Evolutionary conservation across 78 protist species (phyloP).

Genomic region (slime mould (Dictyostelium discoideum)): DNA sequence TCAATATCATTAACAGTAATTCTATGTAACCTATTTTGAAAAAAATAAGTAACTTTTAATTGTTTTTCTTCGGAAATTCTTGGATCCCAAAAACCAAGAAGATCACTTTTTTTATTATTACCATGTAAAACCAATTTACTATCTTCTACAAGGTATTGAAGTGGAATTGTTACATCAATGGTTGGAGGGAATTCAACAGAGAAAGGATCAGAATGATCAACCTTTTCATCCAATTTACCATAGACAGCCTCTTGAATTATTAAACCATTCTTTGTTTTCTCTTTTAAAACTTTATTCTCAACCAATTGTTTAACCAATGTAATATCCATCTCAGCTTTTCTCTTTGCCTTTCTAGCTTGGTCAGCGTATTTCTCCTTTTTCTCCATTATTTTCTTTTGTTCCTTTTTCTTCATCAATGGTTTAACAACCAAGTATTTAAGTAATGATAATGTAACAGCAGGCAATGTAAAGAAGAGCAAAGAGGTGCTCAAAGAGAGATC

Average conservation of each 20-base stretch:
- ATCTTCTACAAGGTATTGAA: slow-evolving; percentile 61
- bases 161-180: slow-evolving; percentile 72
- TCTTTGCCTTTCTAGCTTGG: not conserved
- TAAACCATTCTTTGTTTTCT: slow-evolving; percentile 63
- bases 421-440: not conserved
- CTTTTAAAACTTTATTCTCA: slow-evolving; percentile 41
- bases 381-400: not conserved
- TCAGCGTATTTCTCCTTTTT: slow-evolving; percentile 37
- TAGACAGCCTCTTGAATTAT: slow-evolving; percentile 62
- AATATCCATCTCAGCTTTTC: slow-evolving; percentile 41
- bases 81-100: slow-evolving; percentile 80
- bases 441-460: slow-evolving; percentile 1
- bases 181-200: slow-evolving; percentile 9
- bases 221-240: slow-evolving; percentile 33
- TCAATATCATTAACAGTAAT: slow-evolving; percentile 43
- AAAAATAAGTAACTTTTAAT: slow-evolving; percentile 59
- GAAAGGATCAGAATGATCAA: not conserved
- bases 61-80: slow-evolving; percentile 63
- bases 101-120: slow-evolving; percentile 43
- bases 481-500: not conserved
- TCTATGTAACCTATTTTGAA: slow-evolving; percentile 51
- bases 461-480: slow-evolving; percentile 49
- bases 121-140: slow-evolving; percentile 60
- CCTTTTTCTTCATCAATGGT: slow-evolving; percentile 3
- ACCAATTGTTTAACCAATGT: slow-evolving; percentile 26